These are phyloP conservation scores for Sistotremastrum niveocremeum DNA, from an alignment of 768 basidiomycete species.

Conservation along the genomic window DNA sequence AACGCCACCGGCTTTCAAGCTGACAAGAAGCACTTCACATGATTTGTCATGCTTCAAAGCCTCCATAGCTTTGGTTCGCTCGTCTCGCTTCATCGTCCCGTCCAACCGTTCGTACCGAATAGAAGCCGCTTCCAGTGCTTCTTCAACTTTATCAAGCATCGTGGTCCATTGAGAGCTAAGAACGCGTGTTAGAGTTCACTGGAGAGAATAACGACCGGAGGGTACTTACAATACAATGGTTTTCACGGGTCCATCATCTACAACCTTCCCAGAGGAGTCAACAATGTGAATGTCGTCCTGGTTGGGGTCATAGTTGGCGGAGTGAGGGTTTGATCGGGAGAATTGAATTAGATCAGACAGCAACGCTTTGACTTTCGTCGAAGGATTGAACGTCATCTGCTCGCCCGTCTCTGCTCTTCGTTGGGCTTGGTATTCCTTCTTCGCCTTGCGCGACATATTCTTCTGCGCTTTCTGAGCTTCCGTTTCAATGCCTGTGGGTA, in stretches of 20 bases:
- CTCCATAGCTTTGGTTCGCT: constrained; percentile 85
- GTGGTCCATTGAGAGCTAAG: constrained; percentile 84
- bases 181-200: not conserved
- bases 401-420: constrained; percentile 28
- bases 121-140: constrained; percentile 66
- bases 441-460: constrained; percentile 51
- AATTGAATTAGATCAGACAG: constrained; percentile 68
- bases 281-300: constrained; percentile 65
- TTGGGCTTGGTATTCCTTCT: constrained; percentile 32
- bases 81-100: constrained; percentile 96
- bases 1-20: constrained; percentile 93
- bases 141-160: constrained; percentile 90
- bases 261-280: constrained; percentile 54
- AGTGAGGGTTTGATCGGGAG: constrained; percentile 76
- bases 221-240: constrained; percentile 86
- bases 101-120: constrained; percentile 90
- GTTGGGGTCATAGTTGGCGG: constrained; percentile 71
- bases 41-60: constrained; percentile 78
- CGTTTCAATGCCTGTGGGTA: constrained; percentile 7
- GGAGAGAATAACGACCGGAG: constrained; percentile 7
- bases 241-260: constrained; percentile 66
- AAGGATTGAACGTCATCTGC: constrained; percentile 43
- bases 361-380: constrained; percentile 82
- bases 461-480: constrained; percentile 32
- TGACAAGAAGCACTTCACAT: constrained; percentile 91